These are phyloP conservation scores for Ramichloridium luteum DNA, from an alignment of 2,329 filamentous ascomycete species.

Conservation along the genomic window DNA sequence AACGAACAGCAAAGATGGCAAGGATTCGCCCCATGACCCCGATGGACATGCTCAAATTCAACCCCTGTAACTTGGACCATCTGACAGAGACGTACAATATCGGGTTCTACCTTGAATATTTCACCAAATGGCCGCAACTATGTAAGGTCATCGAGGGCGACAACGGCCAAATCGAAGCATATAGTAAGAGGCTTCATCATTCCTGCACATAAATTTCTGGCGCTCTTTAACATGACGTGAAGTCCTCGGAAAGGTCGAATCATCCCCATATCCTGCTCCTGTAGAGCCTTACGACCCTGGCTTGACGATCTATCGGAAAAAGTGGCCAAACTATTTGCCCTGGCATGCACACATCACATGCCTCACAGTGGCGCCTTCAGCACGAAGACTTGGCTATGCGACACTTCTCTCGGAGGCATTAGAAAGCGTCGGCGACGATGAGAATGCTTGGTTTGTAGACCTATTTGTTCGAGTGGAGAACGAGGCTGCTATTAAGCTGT, in stretches of 20 bases:
- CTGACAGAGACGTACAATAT: slow-evolving; percentile 97
- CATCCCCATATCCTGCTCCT: slow-evolving; percentile 58
- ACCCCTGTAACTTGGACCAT: slow-evolving; percentile 88
- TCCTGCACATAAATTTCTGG: too few relatives aligned
- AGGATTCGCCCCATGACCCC: slow-evolving; percentile 73
- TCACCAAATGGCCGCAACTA: slow-evolving; percentile 87
- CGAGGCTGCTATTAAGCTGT: slow-evolving; percentile 73
- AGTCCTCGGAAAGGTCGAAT: slow-evolving; percentile 97
- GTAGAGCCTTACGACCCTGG: slow-evolving; percentile 57
- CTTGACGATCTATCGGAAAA: slow-evolving; percentile 26
- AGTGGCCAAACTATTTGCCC: slow-evolving; percentile 66
- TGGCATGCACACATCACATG: slow-evolving; percentile 98
- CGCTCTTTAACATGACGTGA: too few relatives aligned
- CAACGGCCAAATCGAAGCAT: slow-evolving; percentile 81
- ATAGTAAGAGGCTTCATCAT: too few relatives aligned
- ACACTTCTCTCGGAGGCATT: slow-evolving; percentile 70
- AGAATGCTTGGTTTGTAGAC: slow-evolving; percentile 89
- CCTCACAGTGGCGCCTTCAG: slow-evolving; percentile 77
- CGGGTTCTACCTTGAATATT: slow-evolving; percentile 89
- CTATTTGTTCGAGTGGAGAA: slow-evolving; percentile 88
- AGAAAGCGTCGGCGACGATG: slow-evolving; percentile 68
- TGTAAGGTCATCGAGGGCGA: slow-evolving; percentile 85
- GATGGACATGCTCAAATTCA: slow-evolving; percentile 76
- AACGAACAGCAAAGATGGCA: slow-evolving; percentile 15
- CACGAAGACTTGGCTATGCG: slow-evolving; percentile 75